phyloP scores from a whole-genome alignment of 306 rosid species.

The Cicer cuneatum region DNA sequence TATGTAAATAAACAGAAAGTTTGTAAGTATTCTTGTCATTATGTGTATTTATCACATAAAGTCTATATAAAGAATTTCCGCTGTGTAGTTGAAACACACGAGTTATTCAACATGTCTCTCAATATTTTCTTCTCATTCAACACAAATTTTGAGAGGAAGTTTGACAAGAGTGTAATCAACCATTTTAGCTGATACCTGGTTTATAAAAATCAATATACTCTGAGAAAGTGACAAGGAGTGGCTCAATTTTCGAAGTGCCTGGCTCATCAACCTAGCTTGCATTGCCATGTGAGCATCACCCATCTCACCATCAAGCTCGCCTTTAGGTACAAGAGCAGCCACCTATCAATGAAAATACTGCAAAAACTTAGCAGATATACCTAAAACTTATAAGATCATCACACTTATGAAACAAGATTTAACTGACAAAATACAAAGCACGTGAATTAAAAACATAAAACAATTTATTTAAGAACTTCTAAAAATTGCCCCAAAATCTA shows the following conservation, averaged over 20 bases:
- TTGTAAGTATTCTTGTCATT: no score
- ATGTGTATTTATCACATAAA: no score
- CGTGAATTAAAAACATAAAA: background rate
- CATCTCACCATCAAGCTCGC: slow-evolving; percentile 96
- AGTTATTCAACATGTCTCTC: no score
- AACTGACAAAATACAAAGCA: background rate
- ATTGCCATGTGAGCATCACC: slow-evolving; percentile 95
- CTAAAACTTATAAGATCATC: slow-evolving; percentile 18
- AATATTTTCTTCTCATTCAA: no score
- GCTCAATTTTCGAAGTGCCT: slow-evolving; percentile 89
- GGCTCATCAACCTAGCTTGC: slow-evolving; percentile 99
- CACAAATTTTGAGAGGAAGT: background rate
- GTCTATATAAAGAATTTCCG: no score
- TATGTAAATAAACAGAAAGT: no score
- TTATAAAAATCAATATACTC: slow-evolving; percentile 74
- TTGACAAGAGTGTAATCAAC: slow-evolving; percentile 22
- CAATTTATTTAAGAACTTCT: background rate
- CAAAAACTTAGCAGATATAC: slow-evolving; percentile 30
- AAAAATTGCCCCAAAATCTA: slow-evolving; percentile 3
- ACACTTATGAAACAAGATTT: slow-evolving; percentile 29
- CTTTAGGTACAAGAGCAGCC: slow-evolving; percentile 93
- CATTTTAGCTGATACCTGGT: slow-evolving; percentile 69
- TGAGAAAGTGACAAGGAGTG: slow-evolving; percentile 86
- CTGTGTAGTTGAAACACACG: no score
- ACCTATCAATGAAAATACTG: slow-evolving; percentile 61